Evolutionary conservation across 441 rosid genomes (phyloP), one percentile per base, ranked within the genome.

Genomic region (Pelargonium citronellum): DNA sequence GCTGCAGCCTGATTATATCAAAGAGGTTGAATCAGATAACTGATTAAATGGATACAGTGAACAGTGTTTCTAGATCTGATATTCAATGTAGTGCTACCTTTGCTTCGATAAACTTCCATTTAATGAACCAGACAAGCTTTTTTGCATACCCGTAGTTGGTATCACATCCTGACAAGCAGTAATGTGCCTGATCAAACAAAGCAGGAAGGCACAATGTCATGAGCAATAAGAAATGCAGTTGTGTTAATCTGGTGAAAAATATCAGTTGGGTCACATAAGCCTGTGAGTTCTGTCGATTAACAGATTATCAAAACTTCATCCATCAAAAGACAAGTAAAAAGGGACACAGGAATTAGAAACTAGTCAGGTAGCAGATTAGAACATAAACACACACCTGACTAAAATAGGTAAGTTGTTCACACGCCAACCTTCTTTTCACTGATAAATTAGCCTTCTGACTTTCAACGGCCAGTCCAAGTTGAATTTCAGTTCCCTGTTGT

Each of bases 371-470:
- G 60, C 4, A 66, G 22, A 37, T 7, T 41, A 41, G 41, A 65
- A 6, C 37, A 15, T 11, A 16, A 66, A 37, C 11, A 68, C 69
- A 57, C 22, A 90, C 98, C 94, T 91, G 90, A 79, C 86, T 77
- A 81, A 80, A 89, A 74, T 91, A 91, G 71, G 86, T 86, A 69
- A 91, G 77, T 75, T 82, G 91, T 77, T 95, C 96, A 73, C 96
- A 95, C 0, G 97, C 97, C 83, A 95, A 80, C 75, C 99, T 87
- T 76, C 97, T 90, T 85, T 90, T 91, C 66, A 95, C 97, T 44
- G 97, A 81, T 62, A 87, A 79, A 68, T 87, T 84, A 57, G 91
- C 96, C 72, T 87, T 91, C 73, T 91, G 91, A 73, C 96, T 83
- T 77, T 90, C 92, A 71, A 90, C 86, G 12, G 97, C 99, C 67